phyloP scores from a whole-genome alignment of 179 eudicot genomes.

The Actinidia arguta region DNA sequence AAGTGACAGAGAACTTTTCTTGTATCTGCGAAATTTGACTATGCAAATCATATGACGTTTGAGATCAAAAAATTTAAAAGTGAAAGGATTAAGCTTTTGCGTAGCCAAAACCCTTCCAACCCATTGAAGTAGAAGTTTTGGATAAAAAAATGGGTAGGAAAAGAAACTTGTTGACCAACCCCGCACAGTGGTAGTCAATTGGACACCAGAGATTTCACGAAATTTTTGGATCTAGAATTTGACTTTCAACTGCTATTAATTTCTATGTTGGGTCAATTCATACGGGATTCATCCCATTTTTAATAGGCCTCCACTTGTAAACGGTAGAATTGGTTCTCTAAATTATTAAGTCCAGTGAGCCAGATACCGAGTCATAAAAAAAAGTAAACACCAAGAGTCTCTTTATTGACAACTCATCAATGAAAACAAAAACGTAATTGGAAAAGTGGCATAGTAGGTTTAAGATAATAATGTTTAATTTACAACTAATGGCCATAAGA shows the following conservation, averaged over 20 bases:
- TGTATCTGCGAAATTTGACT: neutral
- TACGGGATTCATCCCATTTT: too few species aligned
- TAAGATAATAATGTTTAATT: neutral
- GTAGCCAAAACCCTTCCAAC: neutral
- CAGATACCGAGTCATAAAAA: too few species aligned
- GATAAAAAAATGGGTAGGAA: neutral
- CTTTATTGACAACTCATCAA: neutral
- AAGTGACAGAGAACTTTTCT: slow-evolving; percentile 3
- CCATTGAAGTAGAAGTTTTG: neutral
- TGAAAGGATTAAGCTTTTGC: neutral
- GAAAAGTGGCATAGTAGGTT: neutral
- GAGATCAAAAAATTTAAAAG: slow-evolving; percentile 2
- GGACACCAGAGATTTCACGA: too few species aligned
- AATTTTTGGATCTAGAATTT: too few species aligned
- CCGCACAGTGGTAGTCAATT: too few species aligned
- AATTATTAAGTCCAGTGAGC: too few species aligned
- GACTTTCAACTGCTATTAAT: too few species aligned
- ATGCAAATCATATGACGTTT: neutral
- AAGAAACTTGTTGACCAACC: neutral
- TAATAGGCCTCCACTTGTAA: too few species aligned
- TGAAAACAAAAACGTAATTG: neutral
- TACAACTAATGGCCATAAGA: too few species aligned
- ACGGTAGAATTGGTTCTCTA: too few species aligned
- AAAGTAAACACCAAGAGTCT: too few species aligned
- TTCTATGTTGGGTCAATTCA: too few species aligned